These are phyloP conservation scores for Ploettnerulaceae sp. DNA, from an alignment of 2,329 filamentous ascomycete species.

Conservation along the genomic window DNA sequence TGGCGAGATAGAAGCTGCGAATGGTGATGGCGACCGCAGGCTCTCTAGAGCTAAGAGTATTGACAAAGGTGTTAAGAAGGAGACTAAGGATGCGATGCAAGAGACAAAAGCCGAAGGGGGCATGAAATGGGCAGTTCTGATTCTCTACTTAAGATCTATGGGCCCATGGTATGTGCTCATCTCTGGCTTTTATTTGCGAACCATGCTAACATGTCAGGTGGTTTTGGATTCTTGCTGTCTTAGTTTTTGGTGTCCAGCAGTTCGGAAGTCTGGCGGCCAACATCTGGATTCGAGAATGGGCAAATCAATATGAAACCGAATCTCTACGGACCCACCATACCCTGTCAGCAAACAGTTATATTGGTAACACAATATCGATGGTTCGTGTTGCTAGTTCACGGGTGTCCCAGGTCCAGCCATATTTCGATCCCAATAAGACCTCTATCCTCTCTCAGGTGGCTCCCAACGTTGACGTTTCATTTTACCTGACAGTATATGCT, in stretches of 20 bases:
- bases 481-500: slow-evolving; percentile 82
- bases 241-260: slow-evolving; percentile 79
- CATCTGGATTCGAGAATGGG: slow-evolving; percentile 93
- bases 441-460: slow-evolving; percentile 29
- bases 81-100: slow-evolving; percentile 52
- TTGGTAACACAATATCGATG: slow-evolving; percentile 30
- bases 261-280: slow-evolving; percentile 82
- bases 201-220: slow-evolving; percentile 41
- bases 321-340: slow-evolving; percentile 13
- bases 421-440: slow-evolving; percentile 32
- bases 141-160: slow-evolving; percentile 84
- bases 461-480: slow-evolving; percentile 68
- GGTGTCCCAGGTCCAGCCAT: slow-evolving; percentile 30
- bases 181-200: not conserved
- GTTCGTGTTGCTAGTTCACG: slow-evolving; percentile 24
- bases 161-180: slow-evolving; percentile 62
- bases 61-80: slow-evolving; percentile 36
- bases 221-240: slow-evolving; percentile 77
- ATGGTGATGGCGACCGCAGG: slow-evolving; percentile 44
- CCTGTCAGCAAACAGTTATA: slow-evolving; percentile 22
- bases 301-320: slow-evolving; percentile 69
- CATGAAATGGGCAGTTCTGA: slow-evolving; percentile 81
- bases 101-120: slow-evolving; percentile 82
- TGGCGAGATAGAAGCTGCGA: slow-evolving; percentile 34
- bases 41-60: slow-evolving; percentile 31